Percentiles rank a stretch among this genome's conserved stretches.
Evolutionary conservation across 371 early-diverging fungal genomes (phyloP).

Genomic region (Mucor plumbeus): DNA sequence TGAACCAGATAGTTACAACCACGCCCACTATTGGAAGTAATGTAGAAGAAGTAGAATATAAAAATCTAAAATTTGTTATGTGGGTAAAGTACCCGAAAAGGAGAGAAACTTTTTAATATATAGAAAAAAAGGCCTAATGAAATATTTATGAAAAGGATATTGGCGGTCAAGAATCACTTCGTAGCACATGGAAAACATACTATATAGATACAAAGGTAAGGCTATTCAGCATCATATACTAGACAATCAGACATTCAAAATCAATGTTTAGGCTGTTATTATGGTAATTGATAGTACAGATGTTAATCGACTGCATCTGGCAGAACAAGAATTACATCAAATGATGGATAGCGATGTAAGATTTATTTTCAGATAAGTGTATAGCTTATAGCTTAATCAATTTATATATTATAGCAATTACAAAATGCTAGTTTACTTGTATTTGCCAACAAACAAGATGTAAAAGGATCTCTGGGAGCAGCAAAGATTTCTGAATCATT

Average conservation of each 20-base stretch:
- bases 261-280: slow-evolving; percentile 63
- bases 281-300: slow-evolving; percentile 83
- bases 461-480: slow-evolving; percentile 68
- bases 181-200: slow-evolving; percentile 77
- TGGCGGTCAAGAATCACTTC: slow-evolving; percentile 76
- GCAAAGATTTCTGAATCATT: slow-evolving; percentile 74
- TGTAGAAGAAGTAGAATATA: slow-evolving; percentile 74
- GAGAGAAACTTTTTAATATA: background rate
- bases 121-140: background rate
- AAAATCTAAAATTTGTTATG: slow-evolving; percentile 76
- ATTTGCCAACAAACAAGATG: slow-evolving; percentile 79
- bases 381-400: background rate
- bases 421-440: slow-evolving; percentile 67
- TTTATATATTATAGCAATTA: slow-evolving; percentile 50
- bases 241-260: background rate
- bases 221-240: background rate
- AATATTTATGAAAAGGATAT: slow-evolving; percentile 55
- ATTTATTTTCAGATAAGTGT: background rate
- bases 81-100: slow-evolving; percentile 61
- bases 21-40: slow-evolving; percentile 80
- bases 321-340: slow-evolving; percentile 68
- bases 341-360: slow-evolving; percentile 79
- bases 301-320: slow-evolving; percentile 65
- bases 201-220: slow-evolving; percentile 67
- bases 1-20: slow-evolving; percentile 75